Evolutionary conservation across 345 rosid genomes (phyloP).

Genomic region (Triadica sebifera): DNA sequence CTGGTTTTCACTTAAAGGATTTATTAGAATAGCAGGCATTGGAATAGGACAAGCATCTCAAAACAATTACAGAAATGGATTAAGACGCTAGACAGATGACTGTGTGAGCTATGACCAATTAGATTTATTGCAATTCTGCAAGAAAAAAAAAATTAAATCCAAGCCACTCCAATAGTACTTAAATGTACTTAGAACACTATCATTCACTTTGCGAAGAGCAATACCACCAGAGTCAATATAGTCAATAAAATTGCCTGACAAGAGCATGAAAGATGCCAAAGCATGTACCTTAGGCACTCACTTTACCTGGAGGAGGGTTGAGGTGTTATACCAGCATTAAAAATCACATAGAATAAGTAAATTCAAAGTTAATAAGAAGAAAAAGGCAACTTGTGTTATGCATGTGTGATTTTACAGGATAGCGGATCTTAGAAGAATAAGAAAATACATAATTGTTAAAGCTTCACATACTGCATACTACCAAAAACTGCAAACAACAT

Average conservation of each 20-base stretch:
- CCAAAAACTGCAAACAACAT: constrained; percentile 15
- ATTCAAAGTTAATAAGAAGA: neutral
- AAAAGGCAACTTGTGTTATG: neutral
- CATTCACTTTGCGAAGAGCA: neutral
- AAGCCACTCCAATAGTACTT: neutral
- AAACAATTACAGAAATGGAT: neutral
- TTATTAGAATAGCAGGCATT: neutral
- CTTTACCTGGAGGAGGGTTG: neutral
- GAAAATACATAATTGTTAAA: neutral
- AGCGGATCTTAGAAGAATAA: constrained; percentile 5
- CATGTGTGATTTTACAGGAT: neutral
- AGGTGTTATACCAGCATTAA: neutral
- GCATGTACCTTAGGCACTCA: neutral
- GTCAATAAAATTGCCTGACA: neutral
- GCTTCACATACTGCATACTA: constrained; percentile 8
- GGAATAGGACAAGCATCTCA: neutral
- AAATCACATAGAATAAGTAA: neutral
- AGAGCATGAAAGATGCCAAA: neutral
- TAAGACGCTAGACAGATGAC: neutral
- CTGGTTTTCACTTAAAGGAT: neutral
- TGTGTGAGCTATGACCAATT: neutral
- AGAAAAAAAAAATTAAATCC: neutral
- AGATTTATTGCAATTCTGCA: neutral
- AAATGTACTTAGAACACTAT: neutral
- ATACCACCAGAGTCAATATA: neutral